A percentile compares a stretch with the other conserved stretches of the same genome.
These are phyloP conservation scores for Thelonectria rubi DNA, from an alignment of 2,329 filamentous ascomycete species.

Conservation along the genomic window DNA sequence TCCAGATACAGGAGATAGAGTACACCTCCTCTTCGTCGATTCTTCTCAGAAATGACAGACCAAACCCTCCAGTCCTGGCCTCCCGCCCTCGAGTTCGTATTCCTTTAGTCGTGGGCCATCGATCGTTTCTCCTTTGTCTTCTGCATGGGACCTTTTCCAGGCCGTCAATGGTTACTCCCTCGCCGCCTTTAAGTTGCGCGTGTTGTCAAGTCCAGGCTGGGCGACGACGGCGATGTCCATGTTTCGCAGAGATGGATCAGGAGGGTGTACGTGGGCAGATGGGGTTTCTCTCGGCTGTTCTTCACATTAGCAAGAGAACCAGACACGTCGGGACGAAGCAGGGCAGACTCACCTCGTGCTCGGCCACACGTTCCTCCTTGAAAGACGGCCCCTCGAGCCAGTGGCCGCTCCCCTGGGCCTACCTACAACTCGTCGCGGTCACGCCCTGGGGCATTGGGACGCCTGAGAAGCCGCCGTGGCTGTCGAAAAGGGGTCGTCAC, in stretches of 20 bases:
- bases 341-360: slow-evolving; percentile 28
- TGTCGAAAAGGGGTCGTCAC: slow-evolving; percentile 55
- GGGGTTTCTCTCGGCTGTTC: slow-evolving; percentile 17
- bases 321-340: neutral
- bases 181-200: slow-evolving; percentile 5
- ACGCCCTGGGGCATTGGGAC: slow-evolving; percentile 56
- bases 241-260: slow-evolving; percentile 20
- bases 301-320: slow-evolving; percentile 10
- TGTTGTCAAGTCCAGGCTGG: slow-evolving; percentile 8
- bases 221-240: slow-evolving; percentile 13
- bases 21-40: too few species aligned
- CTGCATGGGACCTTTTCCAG: slow-evolving; percentile 10
- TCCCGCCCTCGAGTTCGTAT: too few species aligned
- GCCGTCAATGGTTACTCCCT: slow-evolving; percentile 10
- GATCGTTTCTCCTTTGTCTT: slow-evolving; percentile 8
- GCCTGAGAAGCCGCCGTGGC: slow-evolving; percentile 59
- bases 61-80: too few species aligned
- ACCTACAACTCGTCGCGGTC: slow-evolving; percentile 59
- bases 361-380: slow-evolving; percentile 20
- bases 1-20: too few species aligned
- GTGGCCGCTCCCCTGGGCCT: slow-evolving; percentile 65
- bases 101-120: neutral
- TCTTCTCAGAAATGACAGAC: too few species aligned
- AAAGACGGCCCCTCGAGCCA: slow-evolving; percentile 46
- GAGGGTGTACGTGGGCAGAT: slow-evolving; percentile 15